phyloP scores from a whole-genome alignment of 306 rosid species.

The Rosa multiflora region DNA sequence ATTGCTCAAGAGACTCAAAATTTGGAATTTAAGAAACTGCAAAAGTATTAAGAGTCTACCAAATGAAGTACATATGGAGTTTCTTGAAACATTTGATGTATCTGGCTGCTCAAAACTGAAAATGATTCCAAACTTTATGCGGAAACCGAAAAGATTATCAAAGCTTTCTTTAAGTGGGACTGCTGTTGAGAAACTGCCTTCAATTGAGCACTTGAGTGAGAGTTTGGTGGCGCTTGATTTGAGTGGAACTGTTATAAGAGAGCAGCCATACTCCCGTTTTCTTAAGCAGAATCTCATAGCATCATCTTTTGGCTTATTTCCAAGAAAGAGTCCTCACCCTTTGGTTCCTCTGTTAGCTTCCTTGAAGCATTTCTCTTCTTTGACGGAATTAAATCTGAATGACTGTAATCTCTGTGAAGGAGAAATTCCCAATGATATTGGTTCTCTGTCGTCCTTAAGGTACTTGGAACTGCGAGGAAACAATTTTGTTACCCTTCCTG shows the following conservation, averaged over 20 bases:
- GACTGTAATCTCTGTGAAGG: too few species aligned
- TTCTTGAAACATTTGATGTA: slow-evolving; percentile 12
- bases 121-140: slow-evolving; percentile 9
- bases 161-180: slow-evolving; percentile 15
- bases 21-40: slow-evolving; percentile 6
- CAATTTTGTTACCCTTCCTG: not conserved
- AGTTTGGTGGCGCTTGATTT: slow-evolving; percentile 1
- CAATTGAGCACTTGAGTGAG: slow-evolving; percentile 3
- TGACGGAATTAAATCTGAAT: too few species aligned
- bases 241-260: not conserved
- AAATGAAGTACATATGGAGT: not conserved
- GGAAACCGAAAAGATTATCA: not conserved
- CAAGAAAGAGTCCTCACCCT: too few species aligned
- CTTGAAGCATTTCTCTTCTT: too few species aligned
- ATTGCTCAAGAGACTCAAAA: not conserved
- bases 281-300: not conserved
- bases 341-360: too few species aligned
- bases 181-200: slow-evolving; percentile 15
- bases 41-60: slow-evolving; percentile 13
- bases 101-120: slow-evolving; percentile 19
- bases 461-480: not conserved
- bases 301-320: too few species aligned
- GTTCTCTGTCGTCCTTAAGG: not conserved
- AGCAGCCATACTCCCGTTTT: not conserved
- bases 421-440: too few species aligned